Percentiles rank a stretch among this genome's conserved stretches.
phyloP scores from a whole-genome alignment of 805 yeast genomes.

The Candida verbasci region DNA sequence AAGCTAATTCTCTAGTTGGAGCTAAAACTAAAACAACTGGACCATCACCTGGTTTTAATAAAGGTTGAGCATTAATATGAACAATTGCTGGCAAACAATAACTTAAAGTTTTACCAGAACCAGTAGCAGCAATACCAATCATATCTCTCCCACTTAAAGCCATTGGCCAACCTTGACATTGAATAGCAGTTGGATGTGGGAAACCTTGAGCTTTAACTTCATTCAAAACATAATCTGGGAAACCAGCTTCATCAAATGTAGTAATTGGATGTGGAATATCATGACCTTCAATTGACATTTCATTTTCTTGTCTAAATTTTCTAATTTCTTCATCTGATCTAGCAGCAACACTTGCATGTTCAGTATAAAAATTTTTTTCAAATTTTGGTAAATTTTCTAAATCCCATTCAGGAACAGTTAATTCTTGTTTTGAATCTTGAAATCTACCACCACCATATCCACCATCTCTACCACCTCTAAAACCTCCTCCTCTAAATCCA shows the following conservation, averaged over 20 bases:
- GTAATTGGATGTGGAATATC: constrained; percentile 95
- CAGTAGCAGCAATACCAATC: constrained; percentile 98
- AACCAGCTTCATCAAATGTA: constrained; percentile 93
- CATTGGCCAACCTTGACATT: constrained; percentile 99
- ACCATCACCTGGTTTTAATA: constrained; percentile 91
- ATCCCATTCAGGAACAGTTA: constrained; percentile 80
- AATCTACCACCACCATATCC: constrained; percentile 31
- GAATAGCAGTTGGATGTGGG: constrained; percentile 91
- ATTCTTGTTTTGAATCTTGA: constrained; percentile 34
- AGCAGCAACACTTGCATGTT: constrained; percentile 70
- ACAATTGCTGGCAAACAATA: constrained; percentile 96
- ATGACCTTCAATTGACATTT: constrained; percentile 79
- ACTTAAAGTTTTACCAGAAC: constrained; percentile 97
- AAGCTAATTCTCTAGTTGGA: constrained; percentile 98
- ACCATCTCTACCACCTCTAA: constrained; percentile 23
- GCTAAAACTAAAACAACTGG: constrained; percentile 94
- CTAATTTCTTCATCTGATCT: constrained; percentile 72
- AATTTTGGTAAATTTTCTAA: constrained; percentile 73
- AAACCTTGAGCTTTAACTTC: constrained; percentile 93
- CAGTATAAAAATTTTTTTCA: constrained; percentile 92
- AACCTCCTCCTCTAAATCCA: no score
- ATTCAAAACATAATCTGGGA: constrained; percentile 86
- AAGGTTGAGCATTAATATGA: constrained; percentile 97
- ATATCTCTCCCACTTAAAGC: constrained; percentile 97
- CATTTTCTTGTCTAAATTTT: constrained; percentile 74